phyloP scores from a whole-genome alignment of 305 asterid genomes.

The Fraxinus paxiana region DNA sequence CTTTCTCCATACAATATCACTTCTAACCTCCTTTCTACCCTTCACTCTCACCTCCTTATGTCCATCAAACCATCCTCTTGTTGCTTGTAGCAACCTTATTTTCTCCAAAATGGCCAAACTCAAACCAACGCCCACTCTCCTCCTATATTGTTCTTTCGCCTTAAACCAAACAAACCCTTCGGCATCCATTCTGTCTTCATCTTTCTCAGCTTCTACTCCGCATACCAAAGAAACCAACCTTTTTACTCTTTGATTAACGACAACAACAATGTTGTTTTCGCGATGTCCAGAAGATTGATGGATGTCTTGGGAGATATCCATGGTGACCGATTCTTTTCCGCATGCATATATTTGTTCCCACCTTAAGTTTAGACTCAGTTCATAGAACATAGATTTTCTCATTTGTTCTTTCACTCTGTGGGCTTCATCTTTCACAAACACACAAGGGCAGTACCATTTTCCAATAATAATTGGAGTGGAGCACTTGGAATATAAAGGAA shows the following conservation, averaged over 20 bases:
- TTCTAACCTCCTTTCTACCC: slow-evolving; percentile 43
- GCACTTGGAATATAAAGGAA: slow-evolving; percentile 43
- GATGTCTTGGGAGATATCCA: background rate
- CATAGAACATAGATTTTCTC: slow-evolving; percentile 52
- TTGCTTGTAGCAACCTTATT: slow-evolving; percentile 55
- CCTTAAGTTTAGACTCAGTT: slow-evolving; percentile 63
- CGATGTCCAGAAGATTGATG: background rate
- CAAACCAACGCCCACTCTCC: slow-evolving; percentile 46
- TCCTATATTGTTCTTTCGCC: slow-evolving; percentile 32
- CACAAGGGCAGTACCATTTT: slow-evolving; percentile 71
- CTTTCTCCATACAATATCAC: slow-evolving; percentile 46
- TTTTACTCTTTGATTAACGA: slow-evolving; percentile 43
- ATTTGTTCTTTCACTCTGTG: slow-evolving; percentile 36
- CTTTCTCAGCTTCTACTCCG: slow-evolving; percentile 62
- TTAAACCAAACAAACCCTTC: slow-evolving; percentile 53
- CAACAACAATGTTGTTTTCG: slow-evolving; percentile 26
- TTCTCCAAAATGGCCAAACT: slow-evolving; percentile 43
- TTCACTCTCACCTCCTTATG: slow-evolving; percentile 51
- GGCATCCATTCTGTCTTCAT: slow-evolving; percentile 23
- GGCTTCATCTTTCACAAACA: slow-evolving; percentile 48
- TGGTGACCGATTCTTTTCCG: slow-evolving; percentile 27
- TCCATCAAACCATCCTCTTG: slow-evolving; percentile 71
- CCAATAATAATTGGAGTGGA: slow-evolving; percentile 51
- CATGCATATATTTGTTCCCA: slow-evolving; percentile 60
- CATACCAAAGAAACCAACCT: slow-evolving; percentile 41